These are phyloP conservation scores for Carex cristatella DNA, from an alignment of 176 grass and related monocot species.

Conservation along the genomic window DNA sequence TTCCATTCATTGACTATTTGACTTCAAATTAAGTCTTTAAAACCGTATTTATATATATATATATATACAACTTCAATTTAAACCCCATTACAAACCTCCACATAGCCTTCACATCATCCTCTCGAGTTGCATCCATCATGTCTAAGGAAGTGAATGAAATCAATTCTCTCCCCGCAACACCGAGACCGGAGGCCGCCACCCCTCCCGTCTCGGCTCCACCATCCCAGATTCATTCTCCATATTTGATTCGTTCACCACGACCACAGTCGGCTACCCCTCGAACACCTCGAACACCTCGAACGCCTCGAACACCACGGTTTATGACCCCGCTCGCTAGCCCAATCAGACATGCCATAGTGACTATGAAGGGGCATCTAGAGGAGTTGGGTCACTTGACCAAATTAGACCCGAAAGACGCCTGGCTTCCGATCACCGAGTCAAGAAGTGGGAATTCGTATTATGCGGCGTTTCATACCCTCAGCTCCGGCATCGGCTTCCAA, in stretches of 20 bases:
- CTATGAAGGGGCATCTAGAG: slow-evolving; percentile 53
- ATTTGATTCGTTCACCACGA: not conserved
- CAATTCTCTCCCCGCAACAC: slow-evolving; percentile 45
- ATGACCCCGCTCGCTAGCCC: slow-evolving; percentile 48
- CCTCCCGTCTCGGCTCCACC: slow-evolving; percentile 49
- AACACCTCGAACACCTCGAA: slow-evolving; percentile 39
- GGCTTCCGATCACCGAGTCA: slow-evolving; percentile 99
- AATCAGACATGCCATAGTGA: slow-evolving; percentile 61
- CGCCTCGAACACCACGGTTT: slow-evolving; percentile 43
- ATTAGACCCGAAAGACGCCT: slow-evolving; percentile 71
- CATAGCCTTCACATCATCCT: not conserved
- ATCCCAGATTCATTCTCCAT: slow-evolving; percentile 56
- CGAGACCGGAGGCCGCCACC: slow-evolving; percentile 13
- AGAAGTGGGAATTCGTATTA: slow-evolving; percentile 89
- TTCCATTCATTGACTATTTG: not conserved
- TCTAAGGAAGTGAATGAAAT: slow-evolving; percentile 47
- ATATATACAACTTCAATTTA: not conserved
- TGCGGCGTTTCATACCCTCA: slow-evolving; percentile 93
- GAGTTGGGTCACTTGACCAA: slow-evolving; percentile 63
- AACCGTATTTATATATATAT: not conserved
- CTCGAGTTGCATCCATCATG: slow-evolving; percentile 30
- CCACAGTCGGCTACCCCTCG: not conserved
- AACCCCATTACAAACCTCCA: not conserved
- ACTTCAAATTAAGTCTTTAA: not conserved
- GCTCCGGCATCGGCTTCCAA: slow-evolving; percentile 95